Percentiles rank a stretch among this genome's conserved stretches.
Evolutionary conservation across 2,329 filamentous ascomycete genomes (phyloP).

Genomic region (Apiospora hydei): DNA sequence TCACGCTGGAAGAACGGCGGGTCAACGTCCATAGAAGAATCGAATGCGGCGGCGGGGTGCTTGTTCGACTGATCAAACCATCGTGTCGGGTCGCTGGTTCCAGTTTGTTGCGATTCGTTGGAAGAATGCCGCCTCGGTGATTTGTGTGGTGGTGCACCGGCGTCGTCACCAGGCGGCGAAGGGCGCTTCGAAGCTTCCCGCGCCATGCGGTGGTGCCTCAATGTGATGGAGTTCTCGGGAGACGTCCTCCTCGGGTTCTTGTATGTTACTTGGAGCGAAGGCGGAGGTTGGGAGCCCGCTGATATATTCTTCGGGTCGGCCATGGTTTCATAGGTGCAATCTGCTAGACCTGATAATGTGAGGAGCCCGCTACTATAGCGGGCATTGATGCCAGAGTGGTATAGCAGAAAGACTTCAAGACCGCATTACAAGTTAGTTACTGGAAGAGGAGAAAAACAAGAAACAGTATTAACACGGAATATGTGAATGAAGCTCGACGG

Average conservation of each 20-base stretch:
- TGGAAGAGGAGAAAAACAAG: background rate
- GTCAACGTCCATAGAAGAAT: conserved; percentile 60
- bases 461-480: background rate
- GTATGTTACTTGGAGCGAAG: conserved; percentile 32
- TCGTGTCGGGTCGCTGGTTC: conserved; percentile 56
- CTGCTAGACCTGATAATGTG: background rate
- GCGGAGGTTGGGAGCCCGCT: conserved; percentile 1
- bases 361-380: background rate
- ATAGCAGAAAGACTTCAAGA: background rate
- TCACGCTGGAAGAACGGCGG: conserved; percentile 64
- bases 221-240: conserved; percentile 55
- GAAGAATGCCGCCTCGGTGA: conserved; percentile 52
- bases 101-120: conserved; percentile 56
- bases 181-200: conserved; percentile 47
- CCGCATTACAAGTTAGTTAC: background rate
- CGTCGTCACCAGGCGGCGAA: conserved; percentile 29
- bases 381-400: background rate
- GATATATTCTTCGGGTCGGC: conserved; percentile 11
- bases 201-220: conserved; percentile 54
- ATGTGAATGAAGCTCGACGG: background rate
- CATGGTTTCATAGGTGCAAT: background rate
- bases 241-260: conserved; percentile 48
- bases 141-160: conserved; percentile 29
- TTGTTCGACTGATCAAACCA: conserved; percentile 64
- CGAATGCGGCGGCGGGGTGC: conserved; percentile 53